Evolutionary conservation across 2,329 filamentous ascomycete species (phyloP).

Genomic region (Daldinia sp.): DNA sequence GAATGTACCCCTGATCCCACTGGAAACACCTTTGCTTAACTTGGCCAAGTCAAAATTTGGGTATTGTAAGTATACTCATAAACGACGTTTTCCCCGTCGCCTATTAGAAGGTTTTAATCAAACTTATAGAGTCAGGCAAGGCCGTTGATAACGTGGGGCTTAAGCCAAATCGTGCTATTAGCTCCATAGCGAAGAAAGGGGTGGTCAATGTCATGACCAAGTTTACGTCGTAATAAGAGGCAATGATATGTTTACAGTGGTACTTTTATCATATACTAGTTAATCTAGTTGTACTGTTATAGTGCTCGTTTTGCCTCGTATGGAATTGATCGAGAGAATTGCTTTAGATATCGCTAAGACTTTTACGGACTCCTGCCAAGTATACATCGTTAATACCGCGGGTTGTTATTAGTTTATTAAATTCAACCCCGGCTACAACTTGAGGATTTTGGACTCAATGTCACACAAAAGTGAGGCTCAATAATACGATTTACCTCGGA

Average conservation of each 20-base stretch:
- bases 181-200: neutral
- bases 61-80: neutral
- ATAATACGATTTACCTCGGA: neutral
- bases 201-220: neutral
- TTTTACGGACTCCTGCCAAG: neutral
- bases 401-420: conserved; percentile 7
- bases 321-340: neutral
- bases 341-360: neutral
- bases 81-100: neutral
- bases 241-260: too few species aligned
- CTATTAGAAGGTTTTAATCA: neutral
- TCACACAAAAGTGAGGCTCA: conserved; percentile 1
- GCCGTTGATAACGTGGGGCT: neutral
- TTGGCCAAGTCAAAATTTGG: neutral
- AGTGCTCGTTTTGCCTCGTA: neutral
- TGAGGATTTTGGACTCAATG: neutral
- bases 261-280: too few species aligned
- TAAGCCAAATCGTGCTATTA: neutral
- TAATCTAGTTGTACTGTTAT: neutral
- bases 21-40: neutral
- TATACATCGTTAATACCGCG: conserved; percentile 14
- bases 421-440: conserved; percentile 8
- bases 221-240: neutral
- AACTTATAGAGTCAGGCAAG: neutral
- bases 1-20: too few species aligned